A percentile compares a stretch with the other conserved stretches of the same genome.
These are phyloP conservation scores for Elsinoe ampelina DNA, from an alignment of 2,329 filamentous ascomycete species.

Conservation along the genomic window DNA sequence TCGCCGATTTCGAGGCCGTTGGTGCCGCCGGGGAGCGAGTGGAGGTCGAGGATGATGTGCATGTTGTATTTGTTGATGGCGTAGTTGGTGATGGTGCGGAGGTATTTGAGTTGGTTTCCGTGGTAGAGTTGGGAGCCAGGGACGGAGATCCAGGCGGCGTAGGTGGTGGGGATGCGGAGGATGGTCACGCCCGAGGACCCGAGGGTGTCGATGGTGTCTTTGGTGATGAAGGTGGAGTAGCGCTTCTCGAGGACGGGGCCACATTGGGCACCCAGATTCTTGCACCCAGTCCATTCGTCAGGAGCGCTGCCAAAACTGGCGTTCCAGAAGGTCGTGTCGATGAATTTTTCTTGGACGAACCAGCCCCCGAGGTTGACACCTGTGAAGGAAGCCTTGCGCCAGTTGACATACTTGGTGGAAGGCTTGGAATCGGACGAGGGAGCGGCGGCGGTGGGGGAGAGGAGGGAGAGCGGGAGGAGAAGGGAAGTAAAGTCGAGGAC, in stretches of 20 bases:
- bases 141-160: slow-evolving; percentile 16
- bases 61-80: slow-evolving; percentile 29
- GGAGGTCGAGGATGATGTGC: slow-evolving; percentile 30
- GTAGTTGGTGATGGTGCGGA: slow-evolving; percentile 20
- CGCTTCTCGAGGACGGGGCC: slow-evolving; percentile 24
- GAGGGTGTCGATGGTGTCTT: slow-evolving; percentile 14
- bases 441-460: neutral
- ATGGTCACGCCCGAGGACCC: slow-evolving; percentile 14
- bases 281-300: slow-evolving; percentile 33
- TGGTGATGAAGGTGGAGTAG: slow-evolving; percentile 22
- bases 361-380: slow-evolving; percentile 31
- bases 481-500: slow-evolving; percentile 6
- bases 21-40: slow-evolving; percentile 27
- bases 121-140: slow-evolving; percentile 14
- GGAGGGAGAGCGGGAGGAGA: neutral
- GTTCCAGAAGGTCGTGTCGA: slow-evolving; percentile 28
- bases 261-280: slow-evolving; percentile 20
- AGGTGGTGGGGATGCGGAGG: slow-evolving; percentile 15
- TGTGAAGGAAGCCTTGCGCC: slow-evolving; percentile 17
- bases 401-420: slow-evolving; percentile 4
- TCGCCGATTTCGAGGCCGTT: slow-evolving; percentile 25
- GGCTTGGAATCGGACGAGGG: neutral
- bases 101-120: slow-evolving; percentile 14
- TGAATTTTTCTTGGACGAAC: slow-evolving; percentile 30
- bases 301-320: slow-evolving; percentile 22